These are phyloP conservation scores for Rhizopogon rudus DNA, from an alignment of 768 basidiomycete species.

Conservation along the genomic window DNA sequence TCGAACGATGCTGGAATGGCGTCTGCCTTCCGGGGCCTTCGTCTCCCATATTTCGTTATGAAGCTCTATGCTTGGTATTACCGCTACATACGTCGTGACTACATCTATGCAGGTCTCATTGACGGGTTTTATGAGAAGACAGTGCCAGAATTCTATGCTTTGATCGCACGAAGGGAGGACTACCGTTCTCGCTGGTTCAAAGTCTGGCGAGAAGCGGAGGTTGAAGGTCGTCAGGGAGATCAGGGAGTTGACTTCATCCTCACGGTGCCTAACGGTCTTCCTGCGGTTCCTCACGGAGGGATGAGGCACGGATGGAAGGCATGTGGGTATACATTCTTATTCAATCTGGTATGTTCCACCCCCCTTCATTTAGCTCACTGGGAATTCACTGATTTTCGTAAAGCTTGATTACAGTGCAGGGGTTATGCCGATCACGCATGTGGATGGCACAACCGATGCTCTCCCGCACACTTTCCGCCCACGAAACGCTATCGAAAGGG, in stretches of 20 bases:
- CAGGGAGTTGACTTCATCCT: slow-evolving; percentile 57
- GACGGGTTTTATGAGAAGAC: slow-evolving; percentile 46
- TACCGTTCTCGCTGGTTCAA: slow-evolving; percentile 37
- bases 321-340: slow-evolving; percentile 61
- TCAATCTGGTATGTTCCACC: slow-evolving; percentile 48
- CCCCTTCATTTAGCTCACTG: not conserved
- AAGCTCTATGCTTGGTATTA: slow-evolving; percentile 46
- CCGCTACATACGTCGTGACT: slow-evolving; percentile 46
- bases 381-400: not conserved
- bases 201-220: slow-evolving; percentile 24
- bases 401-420: slow-evolving; percentile 43
- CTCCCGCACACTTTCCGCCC: slow-evolving; percentile 18
- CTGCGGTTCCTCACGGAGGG: slow-evolving; percentile 51
- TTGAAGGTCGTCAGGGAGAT: slow-evolving; percentile 23
- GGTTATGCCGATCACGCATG: slow-evolving; percentile 40
- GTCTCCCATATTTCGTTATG: slow-evolving; percentile 43
- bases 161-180: slow-evolving; percentile 40
- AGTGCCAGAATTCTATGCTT: slow-evolving; percentile 43
- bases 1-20: slow-evolving; percentile 44
- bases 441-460: slow-evolving; percentile 29
- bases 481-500: slow-evolving; percentile 34
- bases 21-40: slow-evolving; percentile 33
- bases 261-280: slow-evolving; percentile 57
- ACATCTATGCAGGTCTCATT: slow-evolving; percentile 49
- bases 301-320: slow-evolving; percentile 53